Evolutionary conservation across 179 eudicot genomes (phyloP).

Genomic region (Sideroxylon spinosum): DNA sequence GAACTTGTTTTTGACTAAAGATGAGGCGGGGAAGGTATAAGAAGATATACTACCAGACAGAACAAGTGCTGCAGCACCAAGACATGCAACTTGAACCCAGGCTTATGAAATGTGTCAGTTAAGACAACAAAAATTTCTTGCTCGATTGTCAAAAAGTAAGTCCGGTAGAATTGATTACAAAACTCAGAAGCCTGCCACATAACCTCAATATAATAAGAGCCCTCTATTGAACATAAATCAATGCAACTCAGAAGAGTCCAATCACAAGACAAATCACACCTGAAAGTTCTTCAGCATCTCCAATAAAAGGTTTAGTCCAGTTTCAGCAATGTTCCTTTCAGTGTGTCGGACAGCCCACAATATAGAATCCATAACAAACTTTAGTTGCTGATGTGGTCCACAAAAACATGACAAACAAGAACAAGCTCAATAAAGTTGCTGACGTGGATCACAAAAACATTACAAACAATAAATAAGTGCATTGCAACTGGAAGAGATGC

Average conservation of each 20-base stretch:
- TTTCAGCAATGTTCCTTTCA: constrained; percentile 96
- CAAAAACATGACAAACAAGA: not conserved
- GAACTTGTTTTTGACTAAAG: no score
- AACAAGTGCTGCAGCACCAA: constrained; percentile 84
- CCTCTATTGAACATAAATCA: not conserved
- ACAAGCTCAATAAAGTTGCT: no score
- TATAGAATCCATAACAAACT: constrained; percentile 97
- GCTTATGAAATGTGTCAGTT: constrained; percentile 97
- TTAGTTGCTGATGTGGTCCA: constrained; percentile 64
- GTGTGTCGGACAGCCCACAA: constrained; percentile 99
- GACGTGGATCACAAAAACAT: no score
- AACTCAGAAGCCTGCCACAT: constrained; percentile 70
- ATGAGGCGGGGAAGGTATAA: not conserved
- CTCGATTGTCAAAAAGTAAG: constrained; percentile 82
- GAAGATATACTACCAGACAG: constrained; percentile 52
- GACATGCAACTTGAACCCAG: constrained; percentile 96
- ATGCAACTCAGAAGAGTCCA: not conserved
- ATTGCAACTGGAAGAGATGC: no score
- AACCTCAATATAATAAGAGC: constrained; percentile 7
- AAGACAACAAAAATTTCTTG: constrained; percentile 97
- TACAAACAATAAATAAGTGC: no score
- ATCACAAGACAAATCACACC: constrained; percentile 35
- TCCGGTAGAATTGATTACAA: constrained; percentile 79
- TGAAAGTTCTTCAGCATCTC: constrained; percentile 96
- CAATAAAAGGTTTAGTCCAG: constrained; percentile 81